These are phyloP conservation scores for Cystofilobasidium macerans DNA, from an alignment of 768 basidiomycete genomes.

Conservation along the genomic window DNA sequence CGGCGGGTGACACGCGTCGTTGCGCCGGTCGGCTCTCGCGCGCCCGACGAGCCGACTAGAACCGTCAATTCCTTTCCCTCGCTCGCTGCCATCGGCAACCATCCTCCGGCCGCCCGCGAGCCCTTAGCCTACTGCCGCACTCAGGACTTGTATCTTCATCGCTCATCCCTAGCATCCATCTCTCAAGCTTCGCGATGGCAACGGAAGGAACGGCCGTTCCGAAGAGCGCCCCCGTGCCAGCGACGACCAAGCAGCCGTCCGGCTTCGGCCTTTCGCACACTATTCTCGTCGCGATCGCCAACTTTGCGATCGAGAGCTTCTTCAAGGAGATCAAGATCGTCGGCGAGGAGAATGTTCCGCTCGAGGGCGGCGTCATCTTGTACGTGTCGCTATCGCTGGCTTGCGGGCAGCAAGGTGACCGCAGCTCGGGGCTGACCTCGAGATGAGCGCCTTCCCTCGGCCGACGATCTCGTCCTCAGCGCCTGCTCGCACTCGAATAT, in stretches of 20 bases:
- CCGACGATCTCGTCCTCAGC: conserved; percentile 39
- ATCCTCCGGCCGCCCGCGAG: too few species aligned
- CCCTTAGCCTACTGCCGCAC: too few species aligned
- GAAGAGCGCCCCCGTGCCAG: neutral
- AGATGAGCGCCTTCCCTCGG: neutral
- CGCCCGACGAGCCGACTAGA: too few species aligned
- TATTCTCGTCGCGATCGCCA: conserved; percentile 58
- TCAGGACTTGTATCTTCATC: too few species aligned
- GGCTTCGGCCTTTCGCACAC: conserved; percentile 49
- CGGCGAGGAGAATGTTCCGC: conserved; percentile 77
- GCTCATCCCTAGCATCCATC: too few species aligned
- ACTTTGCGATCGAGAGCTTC: conserved; percentile 69
- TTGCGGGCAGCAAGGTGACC: neutral
- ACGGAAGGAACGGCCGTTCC: neutral
- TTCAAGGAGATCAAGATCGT: conserved; percentile 79
- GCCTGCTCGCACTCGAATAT: conserved; percentile 87
- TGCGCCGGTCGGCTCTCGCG: too few species aligned
- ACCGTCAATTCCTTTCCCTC: too few species aligned
- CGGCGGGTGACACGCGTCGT: too few species aligned
- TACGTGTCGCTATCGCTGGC: conserved; percentile 33
- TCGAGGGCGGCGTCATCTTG: conserved; percentile 84
- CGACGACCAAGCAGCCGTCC: conserved; percentile 6
- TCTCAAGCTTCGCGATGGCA: too few species aligned
- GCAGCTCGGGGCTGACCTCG: neutral
- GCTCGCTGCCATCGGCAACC: too few species aligned